Evolutionary conservation across 2,329 filamentous ascomycete species (phyloP), one percentile per base, ranked within the genome.

Genomic region (Decorospora gaudefroyi): DNA sequence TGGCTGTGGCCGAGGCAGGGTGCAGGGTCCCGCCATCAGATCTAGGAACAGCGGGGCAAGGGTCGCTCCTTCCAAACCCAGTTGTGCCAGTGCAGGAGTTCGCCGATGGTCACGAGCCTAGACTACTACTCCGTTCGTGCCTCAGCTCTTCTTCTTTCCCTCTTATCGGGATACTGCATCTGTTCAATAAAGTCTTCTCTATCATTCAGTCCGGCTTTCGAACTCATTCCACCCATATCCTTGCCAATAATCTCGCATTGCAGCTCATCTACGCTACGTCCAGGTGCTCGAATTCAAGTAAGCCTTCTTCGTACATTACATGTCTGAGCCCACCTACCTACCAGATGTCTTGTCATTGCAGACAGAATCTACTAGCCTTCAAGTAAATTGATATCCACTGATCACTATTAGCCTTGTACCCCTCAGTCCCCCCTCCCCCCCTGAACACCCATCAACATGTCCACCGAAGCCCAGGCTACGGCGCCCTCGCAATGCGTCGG

Each of bases 401-500:
- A 51, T 19, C 12, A 15, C 10, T 10, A 8, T 22, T 31, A 52
- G 49, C 41, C 40, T 38, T 17, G n/a, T 25, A 35, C 32, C 45
- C 39, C 36, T 38, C 44, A 31, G 16, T 29, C 21, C 35, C n/a
- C 23, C n/a, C 19, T n/a, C n/a, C n/a, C 9, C 16, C 25, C 22
- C 13, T 11, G 18, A 31, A 19, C 38, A 25, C 13, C 23, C 19
- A 22, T 40, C 22, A 61, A 46, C 30, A 69, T 68, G 65, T 49
- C 58, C 29, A 49, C 59, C 25, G 49, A 62, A 17, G 41, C 60
- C 29, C 57, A 68, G 22, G 49, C 65, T 25, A 52, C 62, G 51
- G 69, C 72, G 6, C 75, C 75, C 23, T 76, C 73, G 49, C 67
- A 90, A 70, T 83, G 81, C 53, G 83, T 96, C 48, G 91, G 91